phyloP scores from a whole-genome alignment of 352 stramenopile species.

The Phytophthora sansomeana region DNA sequence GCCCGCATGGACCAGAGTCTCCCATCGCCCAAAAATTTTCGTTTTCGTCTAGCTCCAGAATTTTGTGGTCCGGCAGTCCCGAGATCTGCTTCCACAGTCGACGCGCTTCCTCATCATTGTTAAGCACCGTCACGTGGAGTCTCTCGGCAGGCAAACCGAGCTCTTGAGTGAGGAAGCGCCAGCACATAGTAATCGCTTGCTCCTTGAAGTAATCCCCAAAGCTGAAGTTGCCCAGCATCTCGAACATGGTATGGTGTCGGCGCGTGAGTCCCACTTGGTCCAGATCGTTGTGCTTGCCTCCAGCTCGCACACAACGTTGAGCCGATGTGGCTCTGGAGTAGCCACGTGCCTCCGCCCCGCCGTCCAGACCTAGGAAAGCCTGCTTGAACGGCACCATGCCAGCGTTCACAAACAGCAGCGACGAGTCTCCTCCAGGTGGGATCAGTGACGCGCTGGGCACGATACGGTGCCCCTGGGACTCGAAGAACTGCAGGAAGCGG shows the following conservation, averaged over 20 bases:
- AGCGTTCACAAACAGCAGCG: conserved; percentile 97
- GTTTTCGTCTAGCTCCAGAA: conserved; percentile 77
- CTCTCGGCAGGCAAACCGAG: conserved; percentile 64
- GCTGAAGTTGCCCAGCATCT: conserved; percentile 99
- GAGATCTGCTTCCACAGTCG: conserved; percentile 65
- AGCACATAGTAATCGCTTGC: conserved; percentile 95
- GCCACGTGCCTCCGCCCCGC: conserved; percentile 70
- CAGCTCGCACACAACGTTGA: conserved; percentile 97
- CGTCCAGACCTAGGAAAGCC: conserved; percentile 80
- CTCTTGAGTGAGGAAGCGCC: conserved; percentile 94
- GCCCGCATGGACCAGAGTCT: conserved; percentile 93
- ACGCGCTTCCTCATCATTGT: conserved; percentile 70
- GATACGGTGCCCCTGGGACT: conserved; percentile 61
- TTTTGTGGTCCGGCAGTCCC: conserved; percentile 57
- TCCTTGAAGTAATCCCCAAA: conserved; percentile 99
- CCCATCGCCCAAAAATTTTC: conserved; percentile 99
- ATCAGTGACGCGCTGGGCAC: conserved; percentile 77
- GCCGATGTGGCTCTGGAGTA: conserved; percentile 94
- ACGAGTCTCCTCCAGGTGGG: conserved; percentile 89
- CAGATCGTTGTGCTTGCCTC: conserved; percentile 98
- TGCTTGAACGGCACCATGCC: conserved; percentile 97
- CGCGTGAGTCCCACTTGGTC: conserved; percentile 98
- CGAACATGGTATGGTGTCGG: conserved; percentile 99
- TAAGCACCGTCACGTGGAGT: conserved; percentile 77
- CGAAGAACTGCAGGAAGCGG: conserved; percentile 78